Base-by-base conservation (phyloP, 768 basidiomycete genomes). In the Sporobolomyces phaffii region DNA sequence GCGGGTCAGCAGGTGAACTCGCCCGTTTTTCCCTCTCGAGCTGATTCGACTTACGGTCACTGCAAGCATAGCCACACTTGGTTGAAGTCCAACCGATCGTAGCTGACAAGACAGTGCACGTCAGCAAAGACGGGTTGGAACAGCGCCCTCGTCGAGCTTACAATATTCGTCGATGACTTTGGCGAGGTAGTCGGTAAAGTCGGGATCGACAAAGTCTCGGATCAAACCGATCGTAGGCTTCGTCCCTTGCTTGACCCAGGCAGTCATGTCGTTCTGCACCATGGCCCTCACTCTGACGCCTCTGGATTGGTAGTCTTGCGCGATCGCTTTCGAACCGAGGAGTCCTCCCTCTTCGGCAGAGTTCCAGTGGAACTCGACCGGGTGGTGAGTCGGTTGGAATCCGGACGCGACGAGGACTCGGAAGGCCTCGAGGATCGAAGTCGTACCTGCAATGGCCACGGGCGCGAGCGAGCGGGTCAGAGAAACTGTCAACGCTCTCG, bases 291-390 rank as follows among this genome's bases (percentile, higher is more conserved):
- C 63, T 20, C 31, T 33, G 38, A 59, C 45, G 20, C 71, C 67
- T 20, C 22, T 36, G 11, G 24, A 5, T 2, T 61, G 60, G 41
- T 72, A 72, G 8, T 44, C 57, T 43, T 65, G 66, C 22, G 71
- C 67, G 29, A 72, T 58, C 0, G 60, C 73, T 63, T 72, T 63
- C 14, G 70, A 68, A 6, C 72, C 65, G 40, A 80, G 77, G 13
- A 81, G 72, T 26, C 79, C 79, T 14, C 80, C 80, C 68, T 80
- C 80, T 68, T 80, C 80, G n/a, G 80, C 80, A 6, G 73, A 75
- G 73, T 76, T 79, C 56, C 76, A 80, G 73, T 79, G 78, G 69
- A 80, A 79, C 64, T 80, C 79, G 53, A 81, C 77, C 0, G 78
- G 78, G n/a, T 74, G 72, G 29, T 62, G 64, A 13, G 71, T 61